Base-by-base conservation (phyloP, 1,139 yeast genomes). In the Pichia sp. region DNA sequence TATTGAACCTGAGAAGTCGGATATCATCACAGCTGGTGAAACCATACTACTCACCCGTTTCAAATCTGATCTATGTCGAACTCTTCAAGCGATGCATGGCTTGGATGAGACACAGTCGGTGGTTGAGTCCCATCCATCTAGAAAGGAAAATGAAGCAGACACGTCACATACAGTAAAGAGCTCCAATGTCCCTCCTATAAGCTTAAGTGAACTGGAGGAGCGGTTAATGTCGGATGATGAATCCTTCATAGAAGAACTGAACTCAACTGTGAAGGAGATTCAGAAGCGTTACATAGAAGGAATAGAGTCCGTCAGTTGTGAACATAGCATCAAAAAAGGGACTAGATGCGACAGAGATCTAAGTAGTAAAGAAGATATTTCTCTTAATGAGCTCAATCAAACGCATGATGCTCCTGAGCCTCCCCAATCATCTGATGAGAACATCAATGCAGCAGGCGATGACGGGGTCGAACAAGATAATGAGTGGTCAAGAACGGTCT, bases 1-100 rank as follows among this genome's bases (percentile, higher is more conserved):
- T 41, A 54, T 69, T 19, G 74, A 69, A 40, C 73, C 74, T 3
- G 62, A 57, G 32, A 69, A 69, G 39, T 62, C 64, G 32, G 69
- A 66, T 44, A 52, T 67, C 4, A 33, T 63, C 30, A 41, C 66
- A 3, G 40, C 41, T n/a, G 49, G 53, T 25, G 45, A 48, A 20
- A 50, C 39, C 33, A 20, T 21, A 14, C 3, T 38, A 12, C 18
- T 37, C 14, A 22, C 15, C 3, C 3, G 7, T 3, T 37, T 40
- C 14, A 28, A 29, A 4, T 21, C 26, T 9, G 10, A 24, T 0
- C 6, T 41, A 1, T 2, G 12, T 5, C 12, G 19, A 3, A 5
- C 17, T 3, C 22, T 39, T 11, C 27, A 18, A 17, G 22, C 26
- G 13, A 17, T 27, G 8, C 36, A 36, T 18, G 22, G 26, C 13